Evolutionary conservation across 208 protist species (phyloP), one percentile per base, ranked within the genome.

Genomic region (Crithidia expoeki): DNA sequence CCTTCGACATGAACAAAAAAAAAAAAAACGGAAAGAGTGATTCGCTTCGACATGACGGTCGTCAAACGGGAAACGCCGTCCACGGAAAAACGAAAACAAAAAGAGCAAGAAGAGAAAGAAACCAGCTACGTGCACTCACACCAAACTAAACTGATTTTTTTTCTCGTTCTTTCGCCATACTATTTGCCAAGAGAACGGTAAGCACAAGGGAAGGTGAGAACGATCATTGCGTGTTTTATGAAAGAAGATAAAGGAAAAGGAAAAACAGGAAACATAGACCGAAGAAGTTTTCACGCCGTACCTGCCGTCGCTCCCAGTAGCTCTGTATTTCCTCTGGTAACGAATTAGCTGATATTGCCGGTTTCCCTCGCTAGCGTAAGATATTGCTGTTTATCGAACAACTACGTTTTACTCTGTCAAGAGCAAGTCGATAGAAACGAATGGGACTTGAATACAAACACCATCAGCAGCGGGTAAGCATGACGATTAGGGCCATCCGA

Each of bases 161-260:
- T n/a, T n/a, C n/a, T n/a, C n/a, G n/a, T n/a, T n/a, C n/a, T n/a
- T n/a, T n/a, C n/a, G n/a, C n/a, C n/a, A n/a, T n/a, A n/a, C n/a
- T n/a, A n/a, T n/a, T n/a, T n/a, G n/a, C n/a, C n/a, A n/a, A n/a
- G n/a, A n/a, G n/a, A n/a, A n/a, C n/a, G n/a, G n/a, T n/a, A n/a
- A n/a, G n/a, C n/a, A n/a, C n/a, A n/a, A n/a, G n/a, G n/a, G n/a
- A n/a, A n/a, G n/a, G n/a, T n/a, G n/a, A n/a, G n/a, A n/a, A n/a
- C n/a, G n/a, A n/a, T n/a, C n/a, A n/a, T n/a, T n/a, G n/a, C n/a
- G n/a, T n/a, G n/a, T 50, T 19, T 40, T 25, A 19, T 50, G 9
- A 40, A 68, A 36, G 68, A 33, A 59, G 38, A 16, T 34, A 70
- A 33, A 50, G 44, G 47, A 38, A 58, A 67, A 56, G 44, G 50